Percentiles rank a stretch among this genome's conserved stretches.
Evolutionary conservation across 1,284 basidiomycete species (phyloP).

Genomic region (Ganoderma meredithae): DNA sequence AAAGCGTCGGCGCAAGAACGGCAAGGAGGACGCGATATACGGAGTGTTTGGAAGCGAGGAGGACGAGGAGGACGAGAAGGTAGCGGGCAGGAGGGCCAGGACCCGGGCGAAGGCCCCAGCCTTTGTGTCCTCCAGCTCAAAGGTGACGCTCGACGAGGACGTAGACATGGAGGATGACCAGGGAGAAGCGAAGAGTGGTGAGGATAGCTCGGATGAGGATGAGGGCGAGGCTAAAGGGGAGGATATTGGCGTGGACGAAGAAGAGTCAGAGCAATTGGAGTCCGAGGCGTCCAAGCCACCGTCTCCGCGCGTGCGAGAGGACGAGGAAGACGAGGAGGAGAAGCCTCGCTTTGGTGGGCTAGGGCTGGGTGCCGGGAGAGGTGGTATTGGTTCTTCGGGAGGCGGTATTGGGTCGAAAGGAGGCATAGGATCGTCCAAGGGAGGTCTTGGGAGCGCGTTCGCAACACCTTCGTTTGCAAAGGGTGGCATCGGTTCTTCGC

Average conservation of each 20-base stretch:
- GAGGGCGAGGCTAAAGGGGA: slow-evolving; percentile 41
- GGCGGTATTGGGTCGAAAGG: slow-evolving; percentile 38
- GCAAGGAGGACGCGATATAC: slow-evolving; percentile 82
- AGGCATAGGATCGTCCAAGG: slow-evolving; percentile 37
- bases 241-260: slow-evolving; percentile 37
- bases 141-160: slow-evolving; percentile 48
- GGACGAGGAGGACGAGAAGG: slow-evolving; percentile 51
- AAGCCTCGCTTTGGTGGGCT: slow-evolving; percentile 58
- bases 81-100: slow-evolving; percentile 47
- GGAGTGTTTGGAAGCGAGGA: slow-evolving; percentile 86
- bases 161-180: slow-evolving; percentile 35
- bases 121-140: slow-evolving; percentile 68
- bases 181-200: slow-evolving; percentile 29
- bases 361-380: slow-evolving; percentile 26
- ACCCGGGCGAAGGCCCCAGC: slow-evolving; percentile 84
- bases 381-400: slow-evolving; percentile 49
- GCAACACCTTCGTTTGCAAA: slow-evolving; percentile 43
- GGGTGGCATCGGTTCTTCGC: slow-evolving; percentile 56
- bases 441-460: slow-evolving; percentile 31
- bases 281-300: slow-evolving; percentile 56
- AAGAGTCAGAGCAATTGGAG: slow-evolving; percentile 30
- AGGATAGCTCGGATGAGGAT: slow-evolving; percentile 41
- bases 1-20: slow-evolving; percentile 68
- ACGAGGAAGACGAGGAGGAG: slow-evolving; percentile 50
- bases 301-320: slow-evolving; percentile 56